These are phyloP conservation scores for Phlebiopsis gigantea DNA, from an alignment of 768 basidiomycete species.

Conservation along the genomic window DNA sequence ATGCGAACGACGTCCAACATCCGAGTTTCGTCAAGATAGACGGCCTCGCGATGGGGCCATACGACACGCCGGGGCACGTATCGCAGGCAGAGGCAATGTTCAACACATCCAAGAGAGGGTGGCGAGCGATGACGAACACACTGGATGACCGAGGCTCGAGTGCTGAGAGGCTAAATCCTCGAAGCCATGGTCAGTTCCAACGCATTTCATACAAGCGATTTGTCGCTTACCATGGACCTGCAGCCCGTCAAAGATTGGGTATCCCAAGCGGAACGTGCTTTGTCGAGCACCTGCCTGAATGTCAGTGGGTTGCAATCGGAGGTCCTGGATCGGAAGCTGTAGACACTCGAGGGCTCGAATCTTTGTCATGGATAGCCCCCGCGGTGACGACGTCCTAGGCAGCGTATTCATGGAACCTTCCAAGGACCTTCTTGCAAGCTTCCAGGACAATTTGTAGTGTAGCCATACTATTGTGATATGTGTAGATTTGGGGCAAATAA, in stretches of 20 bases:
- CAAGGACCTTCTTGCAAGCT: no score
- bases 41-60: no score
- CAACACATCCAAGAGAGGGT: not conserved
- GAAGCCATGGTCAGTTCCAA: not conserved
- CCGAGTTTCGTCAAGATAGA: no score
- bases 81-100: not conserved
- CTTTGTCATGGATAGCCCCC: not conserved
- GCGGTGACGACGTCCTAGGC: not conserved
- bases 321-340: not conserved
- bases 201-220: no score
- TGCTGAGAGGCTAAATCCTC: not conserved
- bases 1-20: not conserved
- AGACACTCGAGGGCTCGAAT: not conserved
- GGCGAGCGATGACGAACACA: not conserved
- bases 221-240: no score
- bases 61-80: no score
- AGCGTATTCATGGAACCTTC: no score
- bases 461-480: no score
- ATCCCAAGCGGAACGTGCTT: not conserved
- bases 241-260: not conserved
- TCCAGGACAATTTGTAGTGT: no score
- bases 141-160: not conserved
- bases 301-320: not conserved
- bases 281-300: not conserved
- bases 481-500: no score